Conservation (phyloP, 495 filamentous ascomycete species). For the Jackrogersella minutella region DNA sequence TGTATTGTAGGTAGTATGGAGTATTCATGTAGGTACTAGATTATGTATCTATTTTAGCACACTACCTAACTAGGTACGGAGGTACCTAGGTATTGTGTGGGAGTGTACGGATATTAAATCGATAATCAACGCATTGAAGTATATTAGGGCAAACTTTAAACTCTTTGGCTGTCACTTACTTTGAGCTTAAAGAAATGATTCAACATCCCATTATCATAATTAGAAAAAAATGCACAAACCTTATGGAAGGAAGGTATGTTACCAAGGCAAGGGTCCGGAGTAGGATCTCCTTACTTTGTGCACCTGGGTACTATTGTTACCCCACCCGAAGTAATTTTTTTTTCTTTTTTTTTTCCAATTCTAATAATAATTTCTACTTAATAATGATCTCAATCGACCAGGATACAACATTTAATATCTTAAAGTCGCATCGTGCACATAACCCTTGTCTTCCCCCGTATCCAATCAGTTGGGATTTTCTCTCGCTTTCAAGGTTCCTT, state of each 20-base stretch:
- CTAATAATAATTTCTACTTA: conserved; percentile 10
- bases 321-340: too few relatives aligned
- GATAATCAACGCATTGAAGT: too few relatives aligned
- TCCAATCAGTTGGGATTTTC: conserved; percentile 9
- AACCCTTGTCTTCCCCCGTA: not conserved
- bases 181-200: too few relatives aligned
- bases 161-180: too few relatives aligned
- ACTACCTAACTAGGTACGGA: too few relatives aligned
- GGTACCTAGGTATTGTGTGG: not conserved
- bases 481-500: too few relatives aligned
- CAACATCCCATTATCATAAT: too few relatives aligned
- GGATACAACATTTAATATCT: not conserved
- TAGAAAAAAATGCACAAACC: not conserved
- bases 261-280: not conserved
- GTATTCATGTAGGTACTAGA: not conserved
- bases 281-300: not conserved
- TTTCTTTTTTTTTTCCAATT: too few relatives aligned
- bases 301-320: not conserved
- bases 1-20: too few relatives aligned
- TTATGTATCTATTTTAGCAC: too few relatives aligned
- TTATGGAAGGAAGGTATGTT: not conserved
- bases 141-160: too few relatives aligned
- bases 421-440: not conserved
- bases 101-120: too few relatives aligned
- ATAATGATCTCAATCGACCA: conserved; percentile 8